phyloP scores from a whole-genome alignment of 257 asterid genomes.

The Ocimum tenuiflorum region DNA sequence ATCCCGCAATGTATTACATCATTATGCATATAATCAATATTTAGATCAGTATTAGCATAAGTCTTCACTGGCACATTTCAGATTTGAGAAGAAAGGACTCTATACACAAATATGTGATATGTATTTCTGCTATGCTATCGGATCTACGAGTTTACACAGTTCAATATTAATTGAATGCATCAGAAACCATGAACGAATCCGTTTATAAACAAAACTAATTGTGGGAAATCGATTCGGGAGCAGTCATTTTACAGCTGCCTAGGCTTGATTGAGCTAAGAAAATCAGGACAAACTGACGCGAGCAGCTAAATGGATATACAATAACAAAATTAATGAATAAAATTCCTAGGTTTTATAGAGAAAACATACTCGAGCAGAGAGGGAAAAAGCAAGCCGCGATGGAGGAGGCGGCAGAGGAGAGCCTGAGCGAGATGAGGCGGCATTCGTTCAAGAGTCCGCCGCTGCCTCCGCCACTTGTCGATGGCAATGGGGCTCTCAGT shows the following conservation, averaged over 20 bases:
- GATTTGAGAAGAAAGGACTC: not conserved
- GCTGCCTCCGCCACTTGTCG: slow-evolving; percentile 88
- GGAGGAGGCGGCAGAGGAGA: slow-evolving; percentile 60
- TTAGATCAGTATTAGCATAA: not conserved
- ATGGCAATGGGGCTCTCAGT: slow-evolving; percentile 53
- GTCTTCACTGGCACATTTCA: slow-evolving; percentile 2
- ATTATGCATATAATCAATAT: not conserved
- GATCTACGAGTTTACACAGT: not conserved
- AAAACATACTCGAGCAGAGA: slow-evolving; percentile 73
- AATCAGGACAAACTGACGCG: slow-evolving; percentile 6
- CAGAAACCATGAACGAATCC: not conserved
- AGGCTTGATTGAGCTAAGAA: not conserved
- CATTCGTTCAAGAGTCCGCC: slow-evolving; percentile 70
- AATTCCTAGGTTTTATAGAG: not conserved
- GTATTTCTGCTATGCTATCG: not conserved
- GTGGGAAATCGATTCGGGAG: not conserved
- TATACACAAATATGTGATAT: not conserved
- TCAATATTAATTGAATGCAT: not conserved
- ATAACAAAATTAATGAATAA: not conserved
- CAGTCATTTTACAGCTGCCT: not conserved
- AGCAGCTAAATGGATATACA: not conserved
- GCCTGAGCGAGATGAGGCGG: slow-evolving; percentile 73
- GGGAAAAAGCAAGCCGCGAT: slow-evolving; percentile 74
- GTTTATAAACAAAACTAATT: not conserved
- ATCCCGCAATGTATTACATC: not conserved